Base-by-base conservation (phyloP, 1,284 basidiomycete genomes). In the Blastosporella zonata region DNA sequence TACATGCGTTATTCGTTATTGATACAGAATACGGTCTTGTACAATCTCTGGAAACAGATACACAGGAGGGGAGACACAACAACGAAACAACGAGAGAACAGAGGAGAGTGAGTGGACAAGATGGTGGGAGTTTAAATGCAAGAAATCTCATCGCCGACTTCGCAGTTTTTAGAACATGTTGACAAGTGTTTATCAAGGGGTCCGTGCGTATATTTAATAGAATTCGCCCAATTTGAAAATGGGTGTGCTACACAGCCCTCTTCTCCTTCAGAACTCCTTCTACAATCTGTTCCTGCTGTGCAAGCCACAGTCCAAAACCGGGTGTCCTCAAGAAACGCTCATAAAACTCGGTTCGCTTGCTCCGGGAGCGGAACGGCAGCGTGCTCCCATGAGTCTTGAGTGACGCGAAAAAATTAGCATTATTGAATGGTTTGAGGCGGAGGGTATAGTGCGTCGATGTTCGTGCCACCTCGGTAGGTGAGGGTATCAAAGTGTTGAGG, bases 401-500 rank as follows among this genome's bases (percentile, higher is more conserved):
- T 6, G 90, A 94, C 5, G 80, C 74, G 38, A 98, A 78, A 67
- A 98, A 97, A 42, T 84, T 77, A 2, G 74, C 72, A 25, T 82
- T 72, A 58, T 83, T 92, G 69, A 98, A 99, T 0, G 90, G 81
- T 57, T 85, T 87, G 50, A 93, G 70, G 13, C 78, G 73, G 34
- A 70, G 68, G 6, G 54, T 54, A 43, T 45, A 23, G 15, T 57
- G 51, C 20, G 50, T 54, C 33, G 60, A 62, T 33, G 55, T 46
- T 27, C 51, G 50, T 29, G 65, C 62, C 23, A 78, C 66, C 55
- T 82, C 79, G 2, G 69, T 63, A 1, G 81, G 82, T 12, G 81
- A 74, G 21, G 92, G 92, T 59, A 95, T 90, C 47, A 95, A 79
- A 0, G 89, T 91, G 54, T 93, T 90, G 41, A 98, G 84, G 72